Base-by-base conservation (phyloP, 345 rosid genomes). In the Physaria fendleri region DNA sequence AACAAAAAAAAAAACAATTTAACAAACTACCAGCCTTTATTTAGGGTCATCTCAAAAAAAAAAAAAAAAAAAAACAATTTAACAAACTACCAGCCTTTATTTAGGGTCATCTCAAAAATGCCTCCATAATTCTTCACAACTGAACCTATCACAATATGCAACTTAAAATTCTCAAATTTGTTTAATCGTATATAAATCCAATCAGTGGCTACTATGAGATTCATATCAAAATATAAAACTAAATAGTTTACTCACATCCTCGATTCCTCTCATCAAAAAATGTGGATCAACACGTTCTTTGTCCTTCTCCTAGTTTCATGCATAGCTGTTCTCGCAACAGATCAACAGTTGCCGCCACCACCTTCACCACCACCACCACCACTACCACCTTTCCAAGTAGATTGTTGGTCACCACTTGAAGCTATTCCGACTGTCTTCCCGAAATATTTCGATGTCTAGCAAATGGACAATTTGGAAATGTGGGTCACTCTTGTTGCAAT, bases 321-420 rank as follows among this genome's bases (percentile, higher is more conserved):
- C 30, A 50, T 42, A 6, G 28, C 16, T 2, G 20, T 59, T 28
- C 24, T 33, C 0, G 9, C 38, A 9, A 59, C 30, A 32, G 15
- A 59, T 58, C 72, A 50, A 41, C 34, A 16, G 2, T 42, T 49
- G 14, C 71, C 53, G 9, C 2, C 30, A 37, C 59, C 29, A 12
- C n/a, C n/a, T n/a, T n/a, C n/a, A n/a, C 71, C 53, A 8, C 2
- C 30, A 37, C 59, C 29, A 12, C 71, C 53, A 8, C 2, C 30
- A 37, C 59, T 22, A 12, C 54, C 6, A 32, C 65, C 59, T 4
- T 4, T 32, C 7, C 14, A 42, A 50, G 2, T 52, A 33, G 39
- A 49, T 24, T 68, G 72, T 59, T 50, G 57, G 72, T 17, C 53
- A 47, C 59, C 72, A 0, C 12, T 68, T 2, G 72, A 68, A 58